Evolutionary conservation across 2,329 filamentous ascomycete genomes (phyloP), one percentile per base, ranked within the genome.

Genomic region (Fusarium sororula): DNA sequence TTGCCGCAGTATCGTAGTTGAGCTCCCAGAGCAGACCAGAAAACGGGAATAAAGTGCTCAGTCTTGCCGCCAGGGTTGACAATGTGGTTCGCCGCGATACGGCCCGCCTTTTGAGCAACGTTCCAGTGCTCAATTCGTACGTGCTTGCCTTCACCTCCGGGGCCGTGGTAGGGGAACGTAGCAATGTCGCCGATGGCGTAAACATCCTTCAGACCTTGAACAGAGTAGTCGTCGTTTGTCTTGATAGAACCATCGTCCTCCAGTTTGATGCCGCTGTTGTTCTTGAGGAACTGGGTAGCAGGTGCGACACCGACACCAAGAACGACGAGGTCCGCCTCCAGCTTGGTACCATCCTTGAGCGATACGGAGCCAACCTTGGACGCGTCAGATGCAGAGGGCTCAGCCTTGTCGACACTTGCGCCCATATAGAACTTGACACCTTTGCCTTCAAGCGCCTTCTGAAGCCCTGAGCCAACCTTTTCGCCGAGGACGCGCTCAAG

Each of bases 51-150:
- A 83, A 98, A 98, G 6, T 90, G 86, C 77, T 93, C 91, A 2
- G 91, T 86, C 71, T 87, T 87, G 51, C 87, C 81, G 13, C 87
- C 83, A 0, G 92, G 89, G 77, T 92, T 87, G 75, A 91, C 88
- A 79, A 99, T 98, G 77, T 93, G 90, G 59, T 87, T 87, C 4
- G 95, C 96, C 3, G 93, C 96, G 30, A 89, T 88, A 48, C 96
- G 93, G 6, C 96, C 96, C 4, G 94, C 88, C 79, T 98, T 98
- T 80, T 98, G 96, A 9, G 96, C 96, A 6, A 99, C 96, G 83
- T 98, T 96, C 96, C 96, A 99, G 82, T 99, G 96, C 86, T 99
- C 96, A 80, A 98, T 98, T 72, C 96, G 92, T 2, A 93, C 90
- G 24, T 88, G 87, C 50, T 87, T 87, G 71, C 93, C 94, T 22